Evolutionary conservation across 371 early-diverging fungal genomes (phyloP), one percentile per base, ranked within the genome.

Genomic region (Mortierella polycephala): DNA sequence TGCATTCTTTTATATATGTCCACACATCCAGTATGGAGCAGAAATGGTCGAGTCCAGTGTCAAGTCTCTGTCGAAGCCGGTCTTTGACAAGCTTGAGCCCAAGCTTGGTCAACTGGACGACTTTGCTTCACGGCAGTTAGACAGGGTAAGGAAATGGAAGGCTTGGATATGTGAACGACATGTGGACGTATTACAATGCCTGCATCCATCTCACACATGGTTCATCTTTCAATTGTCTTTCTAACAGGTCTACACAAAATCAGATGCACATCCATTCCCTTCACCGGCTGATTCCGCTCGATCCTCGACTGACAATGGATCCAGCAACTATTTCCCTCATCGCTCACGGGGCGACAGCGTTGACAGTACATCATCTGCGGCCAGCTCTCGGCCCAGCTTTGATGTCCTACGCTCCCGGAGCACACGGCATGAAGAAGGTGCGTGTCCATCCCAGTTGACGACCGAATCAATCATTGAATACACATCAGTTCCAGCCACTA

Each of bases 41-140:
- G 90, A 92, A 71, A 92, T 91, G 75, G 90, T 96, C 45, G 97
- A 95, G 75, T 90, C 91, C 2, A 85, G 91, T 11, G 90, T 93
- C 14, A 87, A 86, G 65, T 82, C 85, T 8, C 85, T 95, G 60
- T 87, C 87, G 62, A 81, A 83, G 74, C 91, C 90, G 23, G 88
- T 93, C 18, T 82, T 88, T 50, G 86, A 86, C 44, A 85, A 87
- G 47, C 83, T 94, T 14, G 90, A 90, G 71, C 90, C 91, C 10
- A 77, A 81, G 37, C 70, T 85, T 12, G 82, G 75, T 20, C 89
- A 89, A 58, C 71, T 94, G 52, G 93, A 94, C 67, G 84, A 87
- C 39, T 93, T 94, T 85, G 94, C 94, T 0, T 91, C 91, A 67
- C 85, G 82, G 12, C 91, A 91, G 76, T 81, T 94, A 40, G 94